Evolutionary conservation across 306 rosid genomes (phyloP), one percentile per base, ranked within the genome.

Genomic region (Arachis stenosperma): DNA sequence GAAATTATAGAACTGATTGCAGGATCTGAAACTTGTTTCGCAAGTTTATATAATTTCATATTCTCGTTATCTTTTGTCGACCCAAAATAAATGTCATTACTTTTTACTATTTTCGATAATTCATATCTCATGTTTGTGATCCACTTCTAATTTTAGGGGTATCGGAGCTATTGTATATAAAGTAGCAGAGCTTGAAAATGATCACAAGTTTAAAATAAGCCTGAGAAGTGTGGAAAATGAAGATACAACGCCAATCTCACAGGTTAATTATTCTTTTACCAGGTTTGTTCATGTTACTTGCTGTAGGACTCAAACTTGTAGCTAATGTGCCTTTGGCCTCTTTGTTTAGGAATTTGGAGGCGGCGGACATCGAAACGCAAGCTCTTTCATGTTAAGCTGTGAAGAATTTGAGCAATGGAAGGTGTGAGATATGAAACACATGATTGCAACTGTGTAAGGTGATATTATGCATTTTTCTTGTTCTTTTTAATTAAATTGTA

Each of bases 101-200:
- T n/a, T 52, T 65, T 52, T 65, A 4, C 50, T 15, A 9, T 73
- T 67, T 64, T 79, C 57, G 27, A 22, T 46, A 53, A 41, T 73
- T 22, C 61, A 56, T 39, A 46, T 55, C 53, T 4, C 36, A 67
- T 54, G 12, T 70, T 15, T 61, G 48, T 57, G 43, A 48, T 70
- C 37, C 40, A 22, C 53, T 53, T 67, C 14, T 64, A 65, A 33
- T 44, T 76, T 40, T 75, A 94, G 98, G 84, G 92, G 88, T 44
- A 84, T 94, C 67, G 97, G 97, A 64, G 97, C 97, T 60, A 79
- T 89, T 56, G 91, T 86, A 50, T 94, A 88, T 78, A 81, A 84
- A 61, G 89, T 89, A 51, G 86, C 86, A 9, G 98, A 84, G 61
- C 89, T 89, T 51, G 84, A 77, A 76, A 83, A 89, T 71, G 88